Base-by-base conservation (phyloP, 176 grass and related monocot genomes). In the Eleusine coracana region DNA sequence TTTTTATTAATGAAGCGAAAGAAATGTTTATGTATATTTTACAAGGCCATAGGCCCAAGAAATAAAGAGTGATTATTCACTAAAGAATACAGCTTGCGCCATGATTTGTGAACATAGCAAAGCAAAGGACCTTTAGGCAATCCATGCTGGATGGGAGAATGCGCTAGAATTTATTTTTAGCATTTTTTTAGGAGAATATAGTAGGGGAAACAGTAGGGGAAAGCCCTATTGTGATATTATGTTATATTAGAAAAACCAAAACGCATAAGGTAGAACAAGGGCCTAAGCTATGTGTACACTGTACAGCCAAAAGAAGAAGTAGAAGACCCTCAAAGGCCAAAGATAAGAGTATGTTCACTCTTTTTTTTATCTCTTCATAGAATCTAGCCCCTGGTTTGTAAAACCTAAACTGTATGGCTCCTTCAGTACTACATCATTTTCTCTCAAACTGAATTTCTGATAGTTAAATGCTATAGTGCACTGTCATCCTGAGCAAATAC, bases 41-140 rank as follows among this genome's bases (percentile, higher is more conserved):
- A 34, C 31, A 34, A 34, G 31, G 31, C 70, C 6, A 41, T 37
- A 48, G 59, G 50, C 17, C 60, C 42, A 73, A 7, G 37, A 16
- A 73, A 73, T 7, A 18, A 3, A 18, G 54, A 58, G n/a, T 85
- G 20, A 60, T 15, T 46, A 28, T 67, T 66, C 63, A 80, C 2
- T n/a, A 48, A 50, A 10, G 7, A 72, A 79, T 67, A 79, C 14
- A 73, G 29, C 39, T 88, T 54, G 23, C 16, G 48, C 73, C 31
- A 34, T 34, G 31, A 34, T 34, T 34, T 68, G 20, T 67, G 67
- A 49, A 37, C 31, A 84, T 11, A 69, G 38, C 18, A 66, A 67
- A 38, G 64, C 65, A 70, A 70, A 46, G 52, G n/a, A 61, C 8
- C 2, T 61, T 7, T 27, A 61, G n/a, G 58, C 1, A 6, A 11